phyloP scores from a whole-genome alignment of 83 land plant genomes.

The Picea abies region DNA sequence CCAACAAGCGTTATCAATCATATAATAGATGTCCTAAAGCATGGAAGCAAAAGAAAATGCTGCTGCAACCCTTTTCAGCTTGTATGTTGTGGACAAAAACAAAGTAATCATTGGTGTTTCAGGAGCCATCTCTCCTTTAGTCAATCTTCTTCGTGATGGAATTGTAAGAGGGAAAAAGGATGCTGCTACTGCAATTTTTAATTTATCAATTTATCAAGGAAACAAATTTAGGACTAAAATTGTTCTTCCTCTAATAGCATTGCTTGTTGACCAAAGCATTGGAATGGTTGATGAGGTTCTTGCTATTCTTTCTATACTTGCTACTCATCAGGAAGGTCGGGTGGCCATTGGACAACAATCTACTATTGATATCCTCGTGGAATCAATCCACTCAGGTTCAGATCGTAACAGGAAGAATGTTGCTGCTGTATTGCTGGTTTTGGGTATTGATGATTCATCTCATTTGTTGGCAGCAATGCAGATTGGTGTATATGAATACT shows the following conservation, averaged over 20 bases:
- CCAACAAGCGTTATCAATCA: constrained; percentile 57
- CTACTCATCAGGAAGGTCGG: constrained; percentile 49
- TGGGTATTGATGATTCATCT: constrained; percentile 45
- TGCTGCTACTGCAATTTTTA: constrained; percentile 62
- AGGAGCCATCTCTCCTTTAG: constrained; percentile 52
- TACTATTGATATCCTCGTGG: constrained; percentile 47
- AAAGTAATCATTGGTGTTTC: constrained; percentile 38
- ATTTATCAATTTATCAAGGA: constrained; percentile 34
- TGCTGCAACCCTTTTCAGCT: constrained; percentile 57
- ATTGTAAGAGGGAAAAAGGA: constrained; percentile 56
- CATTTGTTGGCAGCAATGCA: constrained; percentile 49
- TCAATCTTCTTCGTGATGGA: constrained; percentile 39
- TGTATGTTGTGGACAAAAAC: constrained; percentile 64
- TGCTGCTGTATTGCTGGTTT: constrained; percentile 50
- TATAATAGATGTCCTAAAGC: constrained; percentile 45
- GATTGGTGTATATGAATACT: constrained; percentile 50
- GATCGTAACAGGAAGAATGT: constrained; percentile 71
- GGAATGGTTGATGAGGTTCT: constrained; percentile 69
- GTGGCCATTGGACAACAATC: constrained; percentile 38
- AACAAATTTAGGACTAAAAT: constrained; percentile 55
- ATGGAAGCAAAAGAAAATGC: constrained; percentile 61
- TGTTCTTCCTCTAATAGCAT: constrained; percentile 31
- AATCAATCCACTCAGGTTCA: constrained; percentile 43
- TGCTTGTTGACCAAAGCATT: constrained; percentile 39
- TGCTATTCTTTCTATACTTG: constrained; percentile 47